Base-by-base conservation (phyloP, 2,329 filamentous ascomycete genomes). In the Cadophora gregata region DNA sequence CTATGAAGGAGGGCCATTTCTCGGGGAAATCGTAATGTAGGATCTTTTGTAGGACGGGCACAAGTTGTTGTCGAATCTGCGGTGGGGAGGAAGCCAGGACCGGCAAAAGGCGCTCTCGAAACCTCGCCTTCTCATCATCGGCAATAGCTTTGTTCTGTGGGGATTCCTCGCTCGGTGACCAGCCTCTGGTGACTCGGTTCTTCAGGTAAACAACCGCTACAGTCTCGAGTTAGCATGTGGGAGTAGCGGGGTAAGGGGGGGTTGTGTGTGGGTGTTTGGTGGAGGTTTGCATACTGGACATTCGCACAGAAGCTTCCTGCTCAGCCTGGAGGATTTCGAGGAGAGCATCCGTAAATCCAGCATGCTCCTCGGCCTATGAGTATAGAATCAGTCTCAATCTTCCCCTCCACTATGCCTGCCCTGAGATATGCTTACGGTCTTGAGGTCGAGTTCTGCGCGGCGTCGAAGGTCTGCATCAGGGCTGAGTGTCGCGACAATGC, bases 181-280 rank as follows among this genome's bases (percentile, higher is more conserved):
- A 99, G 75, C 93, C 93, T 78, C 94, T 91, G 79, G 92, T 95
- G 79, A 98, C 91, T 78, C 94, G 91, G 82, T 99, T 98, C 84
- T 99, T 99, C 79, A 98, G 88, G 82, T 98, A 99, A 75, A 99
- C 93, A 77, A 95, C 94, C 77, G 93, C 95, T 97, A 80, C 69
- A 72, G 62, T 67, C 59, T 68, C 68, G 72, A 66, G 69, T 77
- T 72, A 76, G 75, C 71, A 74, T 70, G 69, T 69, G 71, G 50
- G 70, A 69, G 74, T 68, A 69, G 73, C 71, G 67, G 70, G 71
- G 73, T 70, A 69, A 36, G 31, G 42, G 69, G 63, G 69, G 65
- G 12, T 19, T 12, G 55, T 24, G 31, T 9, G 55, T 25, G 33
- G 31, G 33, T 55, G 48, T 67, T 50, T 60, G n/a, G 64, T 62